Base-by-base conservation (phyloP, 2,329 filamentous ascomycete species). In the Domatiomyces globalis region DNA sequence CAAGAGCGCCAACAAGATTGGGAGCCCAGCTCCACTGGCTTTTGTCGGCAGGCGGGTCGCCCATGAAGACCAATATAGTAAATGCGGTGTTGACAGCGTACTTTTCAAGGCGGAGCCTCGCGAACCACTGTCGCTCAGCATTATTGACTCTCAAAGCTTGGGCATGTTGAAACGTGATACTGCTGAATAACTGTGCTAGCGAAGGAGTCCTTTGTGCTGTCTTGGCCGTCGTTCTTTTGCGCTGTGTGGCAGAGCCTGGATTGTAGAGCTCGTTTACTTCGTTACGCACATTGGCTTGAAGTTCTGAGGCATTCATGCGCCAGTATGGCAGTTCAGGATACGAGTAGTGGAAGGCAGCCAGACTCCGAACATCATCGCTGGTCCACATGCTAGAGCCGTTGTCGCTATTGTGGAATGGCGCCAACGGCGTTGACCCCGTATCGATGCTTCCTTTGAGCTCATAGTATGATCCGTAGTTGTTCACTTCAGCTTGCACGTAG, bases 41-140 rank as follows among this genome's bases (percentile, higher is more conserved):
- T 1, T 70, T 60, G 42, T 79, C 68, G 2, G 61, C 57, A 0
- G 74, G 68, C 1, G 72, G 68, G 2, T 72, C 63, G 0, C 81
- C 84, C 1, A 87, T 63, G 66, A 88, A 89, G 53, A 89, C 69
- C 62, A 83, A 78, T 18, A 90, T 70, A 50, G 72, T 73, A 60
- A 83, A 86, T 0, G 81, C 78, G 1, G 74, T 76, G 9, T 75
- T 70, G 7, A 84, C 65, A 2, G 78, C 78, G 52, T 78, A 62
- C 54, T 59, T 61, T 46, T 63, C 59, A 15, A 81, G 77, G 15
- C 71, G 69, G 45, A 89, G 73, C 60, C 84, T 85, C 58, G 78
- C 79, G 20, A 81, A 73, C 78, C 85, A 90, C 59, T 89, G 63
- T 49, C 49, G 63, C 46, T 57, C 53, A 53, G 60, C 58, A 57